A percentile compares a stretch with the other conserved stretches of the same genome.
phyloP scores from a whole-genome alignment of 2,329 filamentous ascomycete genomes.

The Aspergillus bombycis region DNA sequence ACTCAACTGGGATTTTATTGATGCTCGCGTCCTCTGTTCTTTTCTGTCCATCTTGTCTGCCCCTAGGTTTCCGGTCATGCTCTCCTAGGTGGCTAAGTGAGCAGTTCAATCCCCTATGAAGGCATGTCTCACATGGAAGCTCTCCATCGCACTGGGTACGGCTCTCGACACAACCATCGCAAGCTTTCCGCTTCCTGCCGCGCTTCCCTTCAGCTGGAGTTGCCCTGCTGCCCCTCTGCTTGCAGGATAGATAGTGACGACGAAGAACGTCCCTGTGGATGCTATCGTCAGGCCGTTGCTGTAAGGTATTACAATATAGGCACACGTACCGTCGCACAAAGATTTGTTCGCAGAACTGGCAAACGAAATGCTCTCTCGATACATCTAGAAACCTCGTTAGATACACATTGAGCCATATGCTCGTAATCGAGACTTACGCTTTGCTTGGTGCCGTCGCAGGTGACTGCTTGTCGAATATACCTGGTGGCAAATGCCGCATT shows the following conservation, averaged over 20 bases:
- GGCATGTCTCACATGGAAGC: background rate
- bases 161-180: background rate
- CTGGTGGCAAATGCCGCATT: background rate
- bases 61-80: accelerated
- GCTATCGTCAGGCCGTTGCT: background rate
- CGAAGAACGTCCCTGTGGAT: background rate
- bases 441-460: background rate
- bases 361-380: background rate
- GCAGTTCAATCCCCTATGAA: background rate
- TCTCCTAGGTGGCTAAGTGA: background rate
- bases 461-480: background rate
- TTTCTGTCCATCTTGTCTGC: background rate
- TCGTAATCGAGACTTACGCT: background rate
- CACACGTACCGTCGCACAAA: background rate
- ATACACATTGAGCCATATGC: accelerated
- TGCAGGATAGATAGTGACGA: background rate
- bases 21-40: background rate
- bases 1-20: background rate
- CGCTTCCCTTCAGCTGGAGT: background rate
- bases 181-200: background rate
- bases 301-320: background rate
- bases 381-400: background rate
- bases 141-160: background rate
- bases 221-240: background rate
- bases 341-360: background rate